Base-by-base conservation (phyloP, 331 rosid species). In the Erythrophleum ivorense region DNA sequence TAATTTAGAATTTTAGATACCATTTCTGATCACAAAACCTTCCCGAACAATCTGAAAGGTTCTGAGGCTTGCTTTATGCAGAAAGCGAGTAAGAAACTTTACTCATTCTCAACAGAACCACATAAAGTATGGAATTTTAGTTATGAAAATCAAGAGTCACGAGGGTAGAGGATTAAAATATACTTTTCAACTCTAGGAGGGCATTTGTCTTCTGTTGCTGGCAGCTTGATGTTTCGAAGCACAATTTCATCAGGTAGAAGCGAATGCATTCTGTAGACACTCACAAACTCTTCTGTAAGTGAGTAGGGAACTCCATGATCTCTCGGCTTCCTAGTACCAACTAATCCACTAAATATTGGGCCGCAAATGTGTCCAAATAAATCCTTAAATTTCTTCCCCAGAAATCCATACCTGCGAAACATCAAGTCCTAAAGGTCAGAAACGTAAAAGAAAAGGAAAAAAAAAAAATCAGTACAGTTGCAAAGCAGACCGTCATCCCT, bases 261-360 rank as follows among this genome's bases (percentile, higher is more conserved):
- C 18, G 93, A 71, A 77, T 93, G 98, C 90, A 91, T 90, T 84
- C 98, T 87, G 85, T 93, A 93, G 58, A 90, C 94, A 66, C 97
- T 90, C 3, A 76, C 91, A 76, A 93, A 93, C 88, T 91, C 98
- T 73, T 93, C 97, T 7, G 93, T 91, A 9, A 93, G 85, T 15
- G 97, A 90, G 80, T 89, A 93, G 5, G 98, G 98, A 78, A 90
- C 88, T 85, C 97, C 97, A 84, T 91, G 97, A 83, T 91, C 89
- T 87, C 71, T 78, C 1, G 97, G 97, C 84, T 88, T 82, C 83
- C 80, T 88, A 7, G 72, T 77, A 62, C 98, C 98, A 63, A 91
- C 97, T 81, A 93, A 86, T 24, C 94, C 97, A 82, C 90, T 88
- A 1, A 93, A 76, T 48, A 89, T 14, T 7, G 98, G 89, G 81